Base-by-base conservation (phyloP, 2,329 filamentous ascomycete genomes). In the Diaporthe vaccinii region DNA sequence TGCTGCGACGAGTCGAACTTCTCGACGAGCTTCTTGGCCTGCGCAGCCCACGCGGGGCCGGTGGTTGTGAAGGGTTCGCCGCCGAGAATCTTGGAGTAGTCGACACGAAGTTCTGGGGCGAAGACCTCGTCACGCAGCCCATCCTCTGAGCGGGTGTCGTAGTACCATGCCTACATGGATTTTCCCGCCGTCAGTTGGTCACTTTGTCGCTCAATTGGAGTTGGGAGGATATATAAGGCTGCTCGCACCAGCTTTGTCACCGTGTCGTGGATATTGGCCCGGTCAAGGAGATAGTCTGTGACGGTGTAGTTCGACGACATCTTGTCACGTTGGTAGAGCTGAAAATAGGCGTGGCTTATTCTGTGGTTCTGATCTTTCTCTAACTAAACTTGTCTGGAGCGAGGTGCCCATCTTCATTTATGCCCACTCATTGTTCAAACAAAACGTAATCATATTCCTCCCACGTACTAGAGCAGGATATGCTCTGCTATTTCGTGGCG, bases 231-330 rank as follows among this genome's bases (percentile, higher is more conserved):
- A 8, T 15, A 25, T 39, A 61, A 15, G 7, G 74, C 5, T 67
- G 5, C 51, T 22, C 74, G 68, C 76, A 82, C 81, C 39, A 82
- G 75, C 39, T 79, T 80, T 46, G 62, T 74, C 5, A 82, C 74
- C 0, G 79, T 81, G 59, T 83, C 81, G 10, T 82, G 78, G 61
- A 83, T 79, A 74, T 83, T 83, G 39, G 81, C 79, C 51, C 79
- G 78, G 76, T 83, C 81, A 25, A 83, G 79, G n/a, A 83, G 80
- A 75, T 81, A 82, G 62, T 80, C 79, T 55, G 65, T 71, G 7
- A 61, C 53, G n/a, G 10, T 71, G 34, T 71, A 74, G n/a, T 31
- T 41, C 25, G 65, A 70, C 41, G 65, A 53, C 72, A 74, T 73
- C 34, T 73, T 69, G 58, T 53, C 46, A 41, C 34, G 31, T 39